Conservation (phyloP, 345 rosid genomes). For the Sonneratia caseolaris region DNA sequence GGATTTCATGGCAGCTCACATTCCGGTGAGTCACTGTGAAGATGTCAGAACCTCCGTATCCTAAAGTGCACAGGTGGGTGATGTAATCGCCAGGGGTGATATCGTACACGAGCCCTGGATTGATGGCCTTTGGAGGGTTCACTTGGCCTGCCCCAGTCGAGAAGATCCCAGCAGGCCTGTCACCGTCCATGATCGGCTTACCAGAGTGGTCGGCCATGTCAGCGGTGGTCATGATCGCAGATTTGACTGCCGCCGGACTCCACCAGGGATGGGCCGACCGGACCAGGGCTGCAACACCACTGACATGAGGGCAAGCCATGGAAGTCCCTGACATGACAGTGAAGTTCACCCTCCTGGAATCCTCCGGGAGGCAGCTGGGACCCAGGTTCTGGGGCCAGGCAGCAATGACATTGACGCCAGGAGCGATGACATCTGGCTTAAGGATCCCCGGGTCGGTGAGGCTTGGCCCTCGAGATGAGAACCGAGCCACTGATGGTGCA, state of each 20-base stretch:
- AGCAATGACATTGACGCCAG: constrained; percentile 91
- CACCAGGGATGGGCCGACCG: constrained; percentile 62
- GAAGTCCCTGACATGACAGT: constrained; percentile 94
- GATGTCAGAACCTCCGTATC: constrained; percentile 55
- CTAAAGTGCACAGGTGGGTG: constrained; percentile 64
- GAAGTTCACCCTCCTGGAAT: constrained; percentile 78
- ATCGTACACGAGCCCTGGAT: constrained; percentile 76
- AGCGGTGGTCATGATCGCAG: constrained; percentile 90
- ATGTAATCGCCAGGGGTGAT: constrained; percentile 63
- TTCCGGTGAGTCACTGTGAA: constrained; percentile 67
- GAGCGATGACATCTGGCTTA: constrained; percentile 88
- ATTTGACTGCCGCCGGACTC: constrained; percentile 82
- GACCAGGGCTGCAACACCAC: constrained; percentile 70
- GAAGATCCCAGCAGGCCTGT: constrained; percentile 44
- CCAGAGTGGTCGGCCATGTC: constrained; percentile 54
- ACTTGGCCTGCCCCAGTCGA: constrained; percentile 88
- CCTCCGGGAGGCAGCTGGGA: constrained; percentile 71
- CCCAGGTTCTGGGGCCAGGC: constrained; percentile 98
- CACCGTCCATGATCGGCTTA: constrained; percentile 61
- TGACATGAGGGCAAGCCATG: constrained; percentile 94
- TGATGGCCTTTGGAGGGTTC: constrained; percentile 62
- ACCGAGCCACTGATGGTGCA: constrained; percentile 80
- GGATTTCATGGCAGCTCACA: constrained; percentile 39
- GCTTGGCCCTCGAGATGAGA: constrained; percentile 92
- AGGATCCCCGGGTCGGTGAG: constrained; percentile 56